Percentiles rank a stretch among this genome's conserved stretches.
Conservation (phyloP, 345 rosid genomes). For the Alliaria petiolata region DNA sequence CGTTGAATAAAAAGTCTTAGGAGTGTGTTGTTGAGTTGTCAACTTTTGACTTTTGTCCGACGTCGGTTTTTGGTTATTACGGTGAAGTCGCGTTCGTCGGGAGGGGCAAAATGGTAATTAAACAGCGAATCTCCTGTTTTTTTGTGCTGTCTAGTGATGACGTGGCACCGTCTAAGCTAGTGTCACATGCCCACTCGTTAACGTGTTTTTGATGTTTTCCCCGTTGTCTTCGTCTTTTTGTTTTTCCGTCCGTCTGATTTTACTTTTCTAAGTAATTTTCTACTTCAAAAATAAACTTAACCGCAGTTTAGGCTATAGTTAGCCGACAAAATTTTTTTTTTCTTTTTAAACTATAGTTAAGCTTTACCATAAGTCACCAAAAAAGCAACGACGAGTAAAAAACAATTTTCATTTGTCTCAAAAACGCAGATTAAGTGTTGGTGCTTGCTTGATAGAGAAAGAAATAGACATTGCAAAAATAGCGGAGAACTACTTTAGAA, state of each 20-base stretch:
- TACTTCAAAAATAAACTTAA: background rate
- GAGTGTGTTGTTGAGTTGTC: conserved; percentile 23
- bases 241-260: background rate
- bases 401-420: background rate
- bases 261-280: background rate
- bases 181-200: conserved; percentile 17
- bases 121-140: background rate
- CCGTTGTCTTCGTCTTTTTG: background rate
- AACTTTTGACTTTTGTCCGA: conserved; percentile 31
- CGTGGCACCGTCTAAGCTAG: conserved; percentile 7
- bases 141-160: conserved; percentile 16
- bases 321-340: background rate
- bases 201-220: background rate
- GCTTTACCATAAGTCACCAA: background rate
- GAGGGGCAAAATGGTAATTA: background rate
- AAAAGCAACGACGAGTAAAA: background rate
- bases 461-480: background rate
- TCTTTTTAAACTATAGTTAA: background rate
- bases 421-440: background rate
- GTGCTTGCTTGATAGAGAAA: too few species aligned
- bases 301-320: background rate
- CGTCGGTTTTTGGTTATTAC: conserved; percentile 18
- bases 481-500: too few species aligned
- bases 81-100: conserved; percentile 29
- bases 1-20: conserved; percentile 21